Evolutionary conservation across 164 flowering plant species (phyloP).

Genomic region (Chloranthus sessilifolius): DNA sequence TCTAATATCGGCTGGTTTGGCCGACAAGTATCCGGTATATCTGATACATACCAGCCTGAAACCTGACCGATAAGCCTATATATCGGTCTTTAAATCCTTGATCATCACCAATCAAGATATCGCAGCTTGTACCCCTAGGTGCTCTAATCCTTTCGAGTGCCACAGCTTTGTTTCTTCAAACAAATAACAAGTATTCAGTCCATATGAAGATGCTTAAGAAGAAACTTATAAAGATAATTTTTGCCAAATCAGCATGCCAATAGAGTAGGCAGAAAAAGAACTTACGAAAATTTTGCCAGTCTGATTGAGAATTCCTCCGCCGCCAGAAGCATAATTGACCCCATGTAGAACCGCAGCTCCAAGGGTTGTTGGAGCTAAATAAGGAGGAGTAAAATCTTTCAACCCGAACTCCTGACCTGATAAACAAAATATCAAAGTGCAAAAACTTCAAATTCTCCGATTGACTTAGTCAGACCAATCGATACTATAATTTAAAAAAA

Average conservation of each 20-base stretch:
- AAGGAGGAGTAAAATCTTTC: conserved; percentile 37
- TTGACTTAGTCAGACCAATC: not conserved
- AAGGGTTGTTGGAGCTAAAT: conserved; percentile 45
- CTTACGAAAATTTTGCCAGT: conserved; percentile 46
- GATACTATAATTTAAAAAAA: too few relatives aligned
- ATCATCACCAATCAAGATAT: too few relatives aligned
- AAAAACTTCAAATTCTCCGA: conserved; percentile 5
- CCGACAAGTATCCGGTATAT: too few relatives aligned
- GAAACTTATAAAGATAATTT: not conserved
- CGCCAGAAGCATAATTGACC: conserved; percentile 61
- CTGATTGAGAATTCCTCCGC: conserved; percentile 48
- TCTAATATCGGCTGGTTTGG: too few relatives aligned
- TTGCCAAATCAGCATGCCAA: too few relatives aligned
- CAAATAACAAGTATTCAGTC: not conserved
- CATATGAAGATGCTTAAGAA: not conserved
- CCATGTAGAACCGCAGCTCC: conserved; percentile 40
- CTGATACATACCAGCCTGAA: too few relatives aligned
- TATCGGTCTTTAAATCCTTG: too few relatives aligned
- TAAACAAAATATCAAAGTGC: not conserved
- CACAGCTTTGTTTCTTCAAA: too few relatives aligned
- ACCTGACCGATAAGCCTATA: too few relatives aligned
- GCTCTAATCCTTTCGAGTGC: too few relatives aligned
- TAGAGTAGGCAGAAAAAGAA: too few relatives aligned
- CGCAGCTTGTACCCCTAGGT: too few relatives aligned
- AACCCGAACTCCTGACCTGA: conserved; percentile 48